Evolutionary conservation across 2,329 filamentous ascomycete genomes (phyloP).

Genomic region (Emergomyces africanus): DNA sequence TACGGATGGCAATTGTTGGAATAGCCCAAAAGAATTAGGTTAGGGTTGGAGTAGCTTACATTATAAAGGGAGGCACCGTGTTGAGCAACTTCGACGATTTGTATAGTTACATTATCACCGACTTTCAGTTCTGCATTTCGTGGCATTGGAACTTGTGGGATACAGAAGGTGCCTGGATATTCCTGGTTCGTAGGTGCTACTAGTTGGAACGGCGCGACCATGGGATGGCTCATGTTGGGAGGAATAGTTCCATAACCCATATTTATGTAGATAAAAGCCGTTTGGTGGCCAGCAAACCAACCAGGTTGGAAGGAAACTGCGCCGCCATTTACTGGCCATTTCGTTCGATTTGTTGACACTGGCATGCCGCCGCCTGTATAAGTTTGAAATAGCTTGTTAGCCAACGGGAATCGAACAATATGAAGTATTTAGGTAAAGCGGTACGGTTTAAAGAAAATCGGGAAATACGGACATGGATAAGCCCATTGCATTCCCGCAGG

Average conservation of each 20-base stretch:
- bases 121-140: conserved; percentile 54
- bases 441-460: not conserved
- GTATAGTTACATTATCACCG: conserved; percentile 85
- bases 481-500: conserved; percentile 93
- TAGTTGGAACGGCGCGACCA: conserved; percentile 71
- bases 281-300: conserved; percentile 84
- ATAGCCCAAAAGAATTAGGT: not conserved
- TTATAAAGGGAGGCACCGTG: conserved; percentile 77
- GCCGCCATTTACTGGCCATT: conserved; percentile 79
- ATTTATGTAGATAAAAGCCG: conserved; percentile 80
- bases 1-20: not conserved
- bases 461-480: conserved; percentile 67
- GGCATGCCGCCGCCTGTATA: conserved; percentile 66
- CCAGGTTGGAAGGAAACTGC: conserved; percentile 85
- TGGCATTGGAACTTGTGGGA: conserved; percentile 80
- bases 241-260: conserved; percentile 74
- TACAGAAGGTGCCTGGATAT: conserved; percentile 80
- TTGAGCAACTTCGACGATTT: conserved; percentile 68
- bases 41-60: conserved; percentile 36
- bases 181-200: conserved; percentile 66
- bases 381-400: conserved; percentile 4
- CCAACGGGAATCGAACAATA: not conserved
- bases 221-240: conserved; percentile 72
- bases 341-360: conserved; percentile 68
- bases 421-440: not conserved